These are phyloP conservation scores for Lasiosphaeria ovina DNA, from an alignment of 495 filamentous ascomycete genomes.

Conservation along the genomic window DNA sequence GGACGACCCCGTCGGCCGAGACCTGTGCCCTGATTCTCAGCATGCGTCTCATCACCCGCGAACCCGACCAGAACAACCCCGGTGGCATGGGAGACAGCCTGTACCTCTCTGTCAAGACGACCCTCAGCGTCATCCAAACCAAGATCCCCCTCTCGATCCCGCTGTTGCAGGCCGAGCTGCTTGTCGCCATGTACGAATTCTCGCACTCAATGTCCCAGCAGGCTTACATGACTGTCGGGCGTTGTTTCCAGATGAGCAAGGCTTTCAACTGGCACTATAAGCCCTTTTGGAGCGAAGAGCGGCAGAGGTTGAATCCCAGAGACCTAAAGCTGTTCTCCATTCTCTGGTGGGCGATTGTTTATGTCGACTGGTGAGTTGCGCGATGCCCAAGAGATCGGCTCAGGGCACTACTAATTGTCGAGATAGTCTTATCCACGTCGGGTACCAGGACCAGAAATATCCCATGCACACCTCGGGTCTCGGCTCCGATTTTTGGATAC, in stretches of 20 bases:
- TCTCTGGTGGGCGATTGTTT: slow-evolving; percentile 35
- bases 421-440: slow-evolving; percentile 25
- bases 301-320: slow-evolving; percentile 12
- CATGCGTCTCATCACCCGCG: slow-evolving; percentile 27
- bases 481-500: slow-evolving; percentile 17
- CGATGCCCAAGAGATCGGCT: neutral
- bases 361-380: slow-evolving; percentile 29
- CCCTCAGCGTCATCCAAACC: slow-evolving; percentile 27
- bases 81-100: slow-evolving; percentile 21
- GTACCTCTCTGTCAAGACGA: slow-evolving; percentile 29
- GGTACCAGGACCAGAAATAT: slow-evolving; percentile 27
- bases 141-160: slow-evolving; percentile 21
- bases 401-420: neutral
- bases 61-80: slow-evolving; percentile 13
- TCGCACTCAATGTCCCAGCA: slow-evolving; percentile 74
- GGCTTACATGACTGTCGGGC: slow-evolving; percentile 41
- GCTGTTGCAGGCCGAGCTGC: slow-evolving; percentile 65
- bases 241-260: slow-evolving; percentile 29
- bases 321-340: slow-evolving; percentile 29
- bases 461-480: slow-evolving; percentile 26
- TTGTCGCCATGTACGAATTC: slow-evolving; percentile 82
- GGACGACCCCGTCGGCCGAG: slow-evolving; percentile 28
- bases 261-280: slow-evolving; percentile 28
- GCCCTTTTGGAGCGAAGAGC: slow-evolving; percentile 22
- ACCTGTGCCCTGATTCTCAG: slow-evolving; percentile 25